phyloP scores from a whole-genome alignment of 1,284 basidiomycete species.

The Boletus semigastroideus region DNA sequence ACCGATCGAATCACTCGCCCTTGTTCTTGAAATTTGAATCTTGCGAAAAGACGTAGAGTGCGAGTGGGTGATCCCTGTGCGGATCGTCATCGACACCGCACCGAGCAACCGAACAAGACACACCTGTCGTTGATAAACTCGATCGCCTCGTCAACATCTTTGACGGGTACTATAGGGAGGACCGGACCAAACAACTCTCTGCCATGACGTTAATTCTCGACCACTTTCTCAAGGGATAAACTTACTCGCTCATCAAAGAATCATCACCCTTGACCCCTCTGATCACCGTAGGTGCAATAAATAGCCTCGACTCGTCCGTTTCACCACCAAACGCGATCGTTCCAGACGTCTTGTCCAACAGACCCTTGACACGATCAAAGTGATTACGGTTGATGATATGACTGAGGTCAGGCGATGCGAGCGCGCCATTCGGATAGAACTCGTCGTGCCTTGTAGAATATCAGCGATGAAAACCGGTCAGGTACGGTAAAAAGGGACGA shows the following conservation, averaged over 20 bases:
- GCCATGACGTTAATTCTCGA: constrained; percentile 1
- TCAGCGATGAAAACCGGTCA: background rate
- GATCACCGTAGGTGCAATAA: constrained; percentile 69
- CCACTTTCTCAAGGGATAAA: constrained; percentile 4
- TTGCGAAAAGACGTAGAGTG: constrained; percentile 74
- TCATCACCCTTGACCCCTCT: constrained; percentile 63
- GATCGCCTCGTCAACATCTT: constrained; percentile 71
- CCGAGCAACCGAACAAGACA: constrained; percentile 13
- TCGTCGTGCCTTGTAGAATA: constrained; percentile 43
- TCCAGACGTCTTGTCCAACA: constrained; percentile 72
- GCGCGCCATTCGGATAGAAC: constrained; percentile 54
- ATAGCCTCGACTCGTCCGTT: constrained; percentile 55
- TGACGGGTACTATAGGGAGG: constrained; percentile 76
- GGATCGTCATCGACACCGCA: background rate
- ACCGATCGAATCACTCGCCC: constrained; percentile 36
- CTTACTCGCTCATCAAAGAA: constrained; percentile 73
- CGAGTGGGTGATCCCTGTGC: constrained; percentile 70
- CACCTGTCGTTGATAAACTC: constrained; percentile 63
- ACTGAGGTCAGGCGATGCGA: constrained; percentile 42
- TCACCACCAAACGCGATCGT: constrained; percentile 71
- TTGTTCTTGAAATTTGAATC: constrained; percentile 60
- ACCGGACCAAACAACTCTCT: constrained; percentile 78
- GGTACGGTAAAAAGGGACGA: constrained; percentile 21
- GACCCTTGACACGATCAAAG: constrained; percentile 59
- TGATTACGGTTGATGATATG: constrained; percentile 54